Conservation (phyloP, 106 monocot species). For the Dioscorea dumetorum region DNA sequence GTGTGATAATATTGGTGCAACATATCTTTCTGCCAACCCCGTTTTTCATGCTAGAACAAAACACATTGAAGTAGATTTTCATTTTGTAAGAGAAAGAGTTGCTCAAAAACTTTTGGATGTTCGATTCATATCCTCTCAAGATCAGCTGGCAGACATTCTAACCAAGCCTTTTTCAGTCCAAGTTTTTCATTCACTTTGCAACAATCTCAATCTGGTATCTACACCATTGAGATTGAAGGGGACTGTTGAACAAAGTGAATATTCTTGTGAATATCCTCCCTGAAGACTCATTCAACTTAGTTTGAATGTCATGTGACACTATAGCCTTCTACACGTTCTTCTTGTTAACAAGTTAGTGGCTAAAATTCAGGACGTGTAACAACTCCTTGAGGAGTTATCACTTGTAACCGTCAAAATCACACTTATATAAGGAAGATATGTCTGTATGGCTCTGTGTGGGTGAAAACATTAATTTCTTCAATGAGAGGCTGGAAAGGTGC, state of each 20-base stretch:
- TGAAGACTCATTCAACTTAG: no score
- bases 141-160: neutral
- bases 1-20: conserved; percentile 15
- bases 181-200: neutral
- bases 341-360: no score
- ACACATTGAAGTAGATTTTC: conserved; percentile 14
- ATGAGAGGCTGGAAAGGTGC: no score
- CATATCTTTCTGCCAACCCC: conserved; percentile 3
- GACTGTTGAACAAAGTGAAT: neutral
- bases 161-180: neutral
- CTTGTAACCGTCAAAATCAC: no score
- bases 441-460: no score
- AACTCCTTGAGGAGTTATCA: no score
- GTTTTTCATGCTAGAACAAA: conserved; percentile 11
- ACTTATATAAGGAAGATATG: no score
- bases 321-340: no score
- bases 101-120: neutral
- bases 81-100: conserved; percentile 1
- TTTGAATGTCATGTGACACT: no score
- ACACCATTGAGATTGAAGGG: neutral
- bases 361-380: no score
- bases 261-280: no score
- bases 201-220: neutral
- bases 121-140: neutral
- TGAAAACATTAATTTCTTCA: no score